Percentiles rank a stretch among this genome's conserved stretches.
phyloP scores from a whole-genome alignment of 208 protist species.

The Herpetomonas samuelpessoai region DNA sequence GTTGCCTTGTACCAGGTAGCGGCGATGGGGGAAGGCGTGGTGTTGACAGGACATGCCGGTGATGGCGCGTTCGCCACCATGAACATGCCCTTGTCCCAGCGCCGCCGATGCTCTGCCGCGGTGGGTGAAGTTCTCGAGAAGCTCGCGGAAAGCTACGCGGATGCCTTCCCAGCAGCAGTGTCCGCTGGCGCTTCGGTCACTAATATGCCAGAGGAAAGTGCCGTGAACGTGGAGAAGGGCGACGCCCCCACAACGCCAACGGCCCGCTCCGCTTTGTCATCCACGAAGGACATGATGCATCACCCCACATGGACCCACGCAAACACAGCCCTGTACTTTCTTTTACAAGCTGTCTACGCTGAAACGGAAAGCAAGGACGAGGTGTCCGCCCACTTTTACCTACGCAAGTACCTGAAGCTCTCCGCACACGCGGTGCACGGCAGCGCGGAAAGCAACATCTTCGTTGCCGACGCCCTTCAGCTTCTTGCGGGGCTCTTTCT shows the following conservation, averaged over 20 bases:
- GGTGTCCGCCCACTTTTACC: slow-evolving; percentile 15
- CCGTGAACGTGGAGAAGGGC: neutral
- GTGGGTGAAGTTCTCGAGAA: slow-evolving; percentile 14
- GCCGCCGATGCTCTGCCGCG: slow-evolving; percentile 25
- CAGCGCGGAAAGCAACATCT: slow-evolving; percentile 8
- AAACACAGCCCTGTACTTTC: slow-evolving; percentile 36
- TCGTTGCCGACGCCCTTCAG: slow-evolving; percentile 31
- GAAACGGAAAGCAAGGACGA: slow-evolving; percentile 49
- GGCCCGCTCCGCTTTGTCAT: too few species aligned
- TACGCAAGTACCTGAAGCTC: neutral
- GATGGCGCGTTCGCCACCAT: neutral
- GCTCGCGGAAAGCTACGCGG: slow-evolving; percentile 7
- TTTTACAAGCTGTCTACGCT: slow-evolving; percentile 32
- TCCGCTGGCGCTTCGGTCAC: too few species aligned
- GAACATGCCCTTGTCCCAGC: slow-evolving; percentile 12
- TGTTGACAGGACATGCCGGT: neutral
- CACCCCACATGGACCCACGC: slow-evolving; percentile 30
- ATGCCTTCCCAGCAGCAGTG: neutral
- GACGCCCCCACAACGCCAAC: neutral
- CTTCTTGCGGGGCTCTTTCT: slow-evolving; percentile 8
- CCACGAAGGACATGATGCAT: too few species aligned
- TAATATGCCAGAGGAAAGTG: too few species aligned
- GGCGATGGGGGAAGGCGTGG: slow-evolving; percentile 11
- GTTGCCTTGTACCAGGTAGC: slow-evolving; percentile 43
- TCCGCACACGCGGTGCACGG: too few species aligned